Conservation (phyloP, 2,329 filamentous ascomycete species). For the Pseudogymnoascus sp. region DNA sequence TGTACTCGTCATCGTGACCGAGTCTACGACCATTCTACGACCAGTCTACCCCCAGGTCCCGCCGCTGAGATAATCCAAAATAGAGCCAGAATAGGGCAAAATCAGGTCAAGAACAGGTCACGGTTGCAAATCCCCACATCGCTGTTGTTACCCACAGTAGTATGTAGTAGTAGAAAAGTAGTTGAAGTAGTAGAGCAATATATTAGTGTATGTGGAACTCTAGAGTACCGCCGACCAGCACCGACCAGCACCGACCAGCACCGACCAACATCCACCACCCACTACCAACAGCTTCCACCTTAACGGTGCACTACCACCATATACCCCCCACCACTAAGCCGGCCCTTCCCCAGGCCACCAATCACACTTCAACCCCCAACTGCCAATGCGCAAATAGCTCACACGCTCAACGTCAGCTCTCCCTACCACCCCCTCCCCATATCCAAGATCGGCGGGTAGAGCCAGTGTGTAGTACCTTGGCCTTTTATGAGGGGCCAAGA, state of each 20-base stretch:
- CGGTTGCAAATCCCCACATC: background rate
- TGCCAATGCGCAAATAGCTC: conserved; percentile 8
- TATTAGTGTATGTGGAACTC: background rate
- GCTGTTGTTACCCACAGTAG: background rate
- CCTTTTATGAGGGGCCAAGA: conserved; percentile 4
- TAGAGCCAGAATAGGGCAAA: background rate
- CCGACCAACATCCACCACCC: background rate
- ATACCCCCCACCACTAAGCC: background rate
- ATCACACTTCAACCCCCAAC: background rate
- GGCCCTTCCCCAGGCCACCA: conserved; percentile 3
- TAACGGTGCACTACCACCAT: background rate
- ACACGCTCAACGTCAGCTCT: conserved; percentile 4
- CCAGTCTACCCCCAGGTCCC: background rate
- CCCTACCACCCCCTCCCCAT: background rate
- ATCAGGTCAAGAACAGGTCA: background rate
- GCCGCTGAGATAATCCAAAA: background rate
- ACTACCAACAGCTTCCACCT: background rate
- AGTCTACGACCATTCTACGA: background rate
- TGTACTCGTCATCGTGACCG: background rate
- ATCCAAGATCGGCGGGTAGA: background rate
- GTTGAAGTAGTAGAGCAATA: background rate
- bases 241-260: background rate
- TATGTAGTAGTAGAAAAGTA: background rate
- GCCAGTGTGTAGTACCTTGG: conserved; percentile 5
- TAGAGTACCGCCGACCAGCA: background rate